Conservation (phyloP, 805 yeast species). For the Zygosaccharomyces pseudorouxii region DNA sequence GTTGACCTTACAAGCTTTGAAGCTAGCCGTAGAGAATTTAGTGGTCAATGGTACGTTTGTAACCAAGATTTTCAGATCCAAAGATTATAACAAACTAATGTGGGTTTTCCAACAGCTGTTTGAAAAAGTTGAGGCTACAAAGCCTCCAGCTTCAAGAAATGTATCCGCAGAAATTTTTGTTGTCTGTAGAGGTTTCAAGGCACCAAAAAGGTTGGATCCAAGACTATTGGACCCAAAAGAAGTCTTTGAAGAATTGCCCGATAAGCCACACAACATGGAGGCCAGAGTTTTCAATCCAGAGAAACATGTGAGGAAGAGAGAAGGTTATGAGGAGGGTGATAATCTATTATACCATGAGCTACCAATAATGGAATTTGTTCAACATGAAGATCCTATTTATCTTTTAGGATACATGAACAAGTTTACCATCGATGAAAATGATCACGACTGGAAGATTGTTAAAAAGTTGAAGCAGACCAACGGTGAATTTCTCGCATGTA, state of each 20-base stretch:
- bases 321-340: slow-evolving; percentile 96
- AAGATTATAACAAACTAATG: slow-evolving; percentile 92
- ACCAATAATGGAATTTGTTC: slow-evolving; percentile 76
- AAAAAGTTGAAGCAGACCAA: slow-evolving; percentile 73
- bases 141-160: slow-evolving; percentile 98
- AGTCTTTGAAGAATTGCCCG: slow-evolving; percentile 88
- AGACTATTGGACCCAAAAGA: slow-evolving; percentile 85
- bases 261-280: slow-evolving; percentile 71
- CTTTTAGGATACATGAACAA: slow-evolving; percentile 69
- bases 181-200: slow-evolving; percentile 92
- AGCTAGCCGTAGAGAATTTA: slow-evolving; percentile 89
- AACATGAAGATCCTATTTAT: slow-evolving; percentile 76
- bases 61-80: slow-evolving; percentile 96
- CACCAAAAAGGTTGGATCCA: slow-evolving; percentile 93
- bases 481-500: slow-evolving; percentile 71
- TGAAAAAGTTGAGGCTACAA: slow-evolving; percentile 96
- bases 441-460: slow-evolving; percentile 68
- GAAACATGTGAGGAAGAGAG: slow-evolving; percentile 81
- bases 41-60: slow-evolving; percentile 91
- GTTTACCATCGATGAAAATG: slow-evolving; percentile 53
- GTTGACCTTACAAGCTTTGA: slow-evolving; percentile 87
- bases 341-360: slow-evolving; percentile 62
- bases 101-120: slow-evolving; percentile 97
- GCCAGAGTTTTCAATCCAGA: slow-evolving; percentile 95
- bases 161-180: slow-evolving; percentile 99